Base-by-base conservation (phyloP, 768 basidiomycete species). In the Lactifluus hygrophoroides region DNA sequence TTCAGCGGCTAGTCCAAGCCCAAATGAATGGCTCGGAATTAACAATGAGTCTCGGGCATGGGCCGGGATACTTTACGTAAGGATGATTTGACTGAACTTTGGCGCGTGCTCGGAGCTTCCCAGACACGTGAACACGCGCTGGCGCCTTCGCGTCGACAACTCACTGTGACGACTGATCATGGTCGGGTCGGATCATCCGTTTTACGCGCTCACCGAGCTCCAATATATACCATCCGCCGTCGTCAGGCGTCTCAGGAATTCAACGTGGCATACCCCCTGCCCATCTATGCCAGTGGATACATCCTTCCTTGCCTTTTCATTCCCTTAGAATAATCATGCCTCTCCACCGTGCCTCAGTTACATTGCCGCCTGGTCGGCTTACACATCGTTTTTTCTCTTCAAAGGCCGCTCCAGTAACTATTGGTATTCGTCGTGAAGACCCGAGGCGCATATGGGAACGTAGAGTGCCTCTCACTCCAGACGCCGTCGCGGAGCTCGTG, bases 371-470 rank as follows among this genome's bases (percentile, higher is more conserved):
- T n/a, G 30, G 50, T 38, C 46, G 45, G 45, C 38, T 32, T 11
- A 44, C 44, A 0, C 32, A 25, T 9, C 48, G 53, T 21, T 40
- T 37, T 57, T 37, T 53, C 51, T n/a, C 45, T 30, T 42, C 30
- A 48, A 45, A 49, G 45, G n/a, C 25, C 38, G 10, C 47, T 40
- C 40, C 64, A 43, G 61, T 77, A 19, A 76, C 73, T 21, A 62
- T 86, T 14, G 85, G 84, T 19, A 77, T 86, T 25, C 75, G 90
- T 17, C 81, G 86, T 38, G 94, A 96, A 69, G 88, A 94, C 67
- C 84, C 88, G 0, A 63, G 71, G 30, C 75, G 94, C 51, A 81
- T 90, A 55, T 96, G 92, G 92, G 94, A 95, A 68, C 78, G 94
- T 9, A 79, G 94, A 17, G 83, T 80, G 30, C 92, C 94, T 2